Conservation (phyloP, 1,284 basidiomycete genomes). For the Chalciporus piperatoides region DNA sequence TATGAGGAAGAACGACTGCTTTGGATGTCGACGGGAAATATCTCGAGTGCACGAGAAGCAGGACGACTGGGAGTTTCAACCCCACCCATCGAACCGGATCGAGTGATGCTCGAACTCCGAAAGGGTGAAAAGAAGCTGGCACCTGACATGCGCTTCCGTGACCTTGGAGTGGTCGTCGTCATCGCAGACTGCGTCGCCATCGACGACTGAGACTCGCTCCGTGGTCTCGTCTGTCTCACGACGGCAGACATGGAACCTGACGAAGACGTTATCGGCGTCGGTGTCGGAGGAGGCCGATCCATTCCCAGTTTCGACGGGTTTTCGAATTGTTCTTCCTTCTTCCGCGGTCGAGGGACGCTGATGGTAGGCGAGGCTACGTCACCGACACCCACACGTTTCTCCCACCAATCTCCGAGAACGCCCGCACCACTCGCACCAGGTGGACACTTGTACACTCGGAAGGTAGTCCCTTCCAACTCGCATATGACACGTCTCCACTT, state of each 20-base stretch:
- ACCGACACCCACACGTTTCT: conserved; percentile 65
- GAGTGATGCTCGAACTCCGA: conserved; percentile 16
- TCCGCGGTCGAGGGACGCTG: conserved; percentile 20
- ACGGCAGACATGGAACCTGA: conserved; percentile 6
- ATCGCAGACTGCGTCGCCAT: conserved; percentile 14
- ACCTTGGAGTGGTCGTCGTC: conserved; percentile 19
- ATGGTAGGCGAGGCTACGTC: conserved; percentile 40
- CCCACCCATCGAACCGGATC: conserved; percentile 9
- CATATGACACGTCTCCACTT: conserved; percentile 90
- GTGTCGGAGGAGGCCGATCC: conserved; percentile 9
- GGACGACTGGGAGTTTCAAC: conserved; percentile 18
- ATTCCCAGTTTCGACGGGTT: conserved; percentile 23
- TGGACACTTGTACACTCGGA: conserved; percentile 78
- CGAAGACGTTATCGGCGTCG: neutral
- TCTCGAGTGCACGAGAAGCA: conserved; percentile 21
- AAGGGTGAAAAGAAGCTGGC: conserved; percentile 31
- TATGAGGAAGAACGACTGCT: conserved; percentile 23
- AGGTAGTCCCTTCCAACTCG: conserved; percentile 88
- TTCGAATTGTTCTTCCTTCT: conserved; percentile 35
- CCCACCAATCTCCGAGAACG: conserved; percentile 69
- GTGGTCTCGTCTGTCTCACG: neutral
- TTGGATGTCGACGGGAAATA: conserved; percentile 26
- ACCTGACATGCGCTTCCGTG: conserved; percentile 21
- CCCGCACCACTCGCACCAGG: conserved; percentile 46
- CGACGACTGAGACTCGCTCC: conserved; percentile 29